phyloP scores from a whole-genome alignment of 352 stramenopile species.

The Blastocystis sp. region DNA sequence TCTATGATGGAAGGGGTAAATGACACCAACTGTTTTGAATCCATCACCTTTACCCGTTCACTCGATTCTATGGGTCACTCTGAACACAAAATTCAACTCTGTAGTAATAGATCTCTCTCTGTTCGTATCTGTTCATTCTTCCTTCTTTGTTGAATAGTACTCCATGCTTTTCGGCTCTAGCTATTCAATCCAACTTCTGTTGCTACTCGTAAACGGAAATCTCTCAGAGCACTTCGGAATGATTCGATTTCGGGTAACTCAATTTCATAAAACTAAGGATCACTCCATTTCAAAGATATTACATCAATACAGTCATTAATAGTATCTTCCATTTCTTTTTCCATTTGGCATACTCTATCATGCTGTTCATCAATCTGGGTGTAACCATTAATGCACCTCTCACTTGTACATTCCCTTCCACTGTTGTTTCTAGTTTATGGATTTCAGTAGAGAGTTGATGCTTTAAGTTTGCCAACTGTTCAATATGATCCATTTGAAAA shows the following conservation, averaged over 20 bases:
- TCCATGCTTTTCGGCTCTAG: constrained; percentile 20
- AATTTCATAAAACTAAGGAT: constrained; percentile 31
- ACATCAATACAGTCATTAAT: constrained; percentile 31
- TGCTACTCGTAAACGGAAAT: neutral
- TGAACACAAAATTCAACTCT: neutral
- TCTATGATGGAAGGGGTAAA: neutral
- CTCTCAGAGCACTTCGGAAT: neutral
- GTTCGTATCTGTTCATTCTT: neutral
- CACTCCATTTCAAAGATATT: neutral
- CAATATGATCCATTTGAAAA: constrained; percentile 16
- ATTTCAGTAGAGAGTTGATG: neutral
- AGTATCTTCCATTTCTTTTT: constrained; percentile 56
- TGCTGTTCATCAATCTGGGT: neutral
- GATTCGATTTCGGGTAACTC: neutral
- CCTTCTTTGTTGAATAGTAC: neutral
- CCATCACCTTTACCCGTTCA: neutral
- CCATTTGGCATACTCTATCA: neutral
- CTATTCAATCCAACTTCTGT: neutral
- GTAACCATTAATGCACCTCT: neutral
- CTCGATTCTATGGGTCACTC: neutral
- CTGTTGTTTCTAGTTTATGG: neutral
- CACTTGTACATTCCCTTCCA: neutral
- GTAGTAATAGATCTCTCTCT: neutral
- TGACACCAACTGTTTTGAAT: neutral
- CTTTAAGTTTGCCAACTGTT: constrained; percentile 1